Evolutionary conservation across 2,329 filamentous ascomycete genomes (phyloP).

Genomic region (Botrytis sinoallii): DNA sequence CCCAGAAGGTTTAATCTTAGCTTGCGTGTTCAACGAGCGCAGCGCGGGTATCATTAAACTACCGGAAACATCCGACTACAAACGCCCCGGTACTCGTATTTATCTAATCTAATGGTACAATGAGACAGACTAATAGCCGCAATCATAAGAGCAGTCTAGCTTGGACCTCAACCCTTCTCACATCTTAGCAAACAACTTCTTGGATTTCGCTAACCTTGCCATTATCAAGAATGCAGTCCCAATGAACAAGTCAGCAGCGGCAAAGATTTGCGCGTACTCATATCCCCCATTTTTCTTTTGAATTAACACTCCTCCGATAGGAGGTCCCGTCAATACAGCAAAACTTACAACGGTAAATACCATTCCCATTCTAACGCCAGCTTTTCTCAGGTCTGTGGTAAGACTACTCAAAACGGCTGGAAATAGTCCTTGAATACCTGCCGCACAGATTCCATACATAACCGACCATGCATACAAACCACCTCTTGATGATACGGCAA

Average conservation of each 20-base stretch:
- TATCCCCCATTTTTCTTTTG: constrained; percentile 45
- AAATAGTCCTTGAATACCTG: constrained; percentile 51
- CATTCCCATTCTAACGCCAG: constrained; percentile 56
- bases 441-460: constrained; percentile 50
- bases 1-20: constrained; percentile 3
- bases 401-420: constrained; percentile 50
- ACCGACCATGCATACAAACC: constrained; percentile 50
- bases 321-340: constrained; percentile 52
- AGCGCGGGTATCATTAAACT: not conserved
- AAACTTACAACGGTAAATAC: constrained; percentile 52
- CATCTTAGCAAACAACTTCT: constrained; percentile 33
- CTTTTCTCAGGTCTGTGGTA: constrained; percentile 50
- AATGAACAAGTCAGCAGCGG: constrained; percentile 44
- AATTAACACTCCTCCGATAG: constrained; percentile 53
- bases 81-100: not conserved
- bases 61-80: not conserved
- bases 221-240: constrained; percentile 44
- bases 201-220: constrained; percentile 42
- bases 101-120: not conserved
- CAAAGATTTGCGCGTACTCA: constrained; percentile 51
- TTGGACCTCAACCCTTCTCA: constrained; percentile 17
- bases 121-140: not conserved
- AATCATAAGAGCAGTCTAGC: not conserved
- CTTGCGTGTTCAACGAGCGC: not conserved
- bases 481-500: constrained; percentile 42